Evolutionary conservation across 805 yeast genomes (phyloP), one percentile per base, ranked within the genome.

Genomic region (Monosporozyma siamensis): DNA sequence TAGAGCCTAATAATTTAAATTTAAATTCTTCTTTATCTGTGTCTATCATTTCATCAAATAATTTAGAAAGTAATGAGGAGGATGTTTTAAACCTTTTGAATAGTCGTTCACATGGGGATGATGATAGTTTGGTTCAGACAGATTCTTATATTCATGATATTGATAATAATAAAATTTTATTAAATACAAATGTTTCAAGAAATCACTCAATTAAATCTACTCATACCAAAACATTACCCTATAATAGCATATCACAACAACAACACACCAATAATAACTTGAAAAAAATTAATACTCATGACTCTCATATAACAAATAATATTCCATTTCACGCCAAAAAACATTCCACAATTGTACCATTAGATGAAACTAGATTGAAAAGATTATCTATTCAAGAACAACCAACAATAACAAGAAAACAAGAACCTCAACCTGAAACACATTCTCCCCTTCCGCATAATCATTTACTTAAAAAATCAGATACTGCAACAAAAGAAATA

Each of bases 401-500:
- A 15, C 35, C 35, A 32, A 27, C 29, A 25, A 25, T 8, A 25
- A 4, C 29, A 25, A 25, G 10, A 25, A 15, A 41, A 31, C 37
- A 20, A 24, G n/a, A n/a, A n/a, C n/a, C n/a, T n/a, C n/a, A n/a
- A n/a, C n/a, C n/a, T n/a, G n/a, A n/a, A n/a, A n/a, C n/a, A n/a
- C n/a, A n/a, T n/a, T n/a, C n/a, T n/a, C n/a, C n/a, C n/a, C n/a
- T n/a, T n/a, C n/a, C n/a, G n/a, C n/a, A n/a, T n/a, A n/a, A n/a
- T n/a, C n/a, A n/a, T n/a, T n/a, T n/a, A 14, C 44, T 61, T 20
- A 63, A 55, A 34, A 55, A 54, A 34, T 49, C 66, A n/a, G 70
- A 66, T 31, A 56, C 67, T 10, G 68, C 69, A 5, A 56, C 65
- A 1, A 46, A 57, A 29, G 82, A 78, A 51, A 65, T 75, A 25